Base-by-base conservation (phyloP, 1,284 basidiomycete genomes). In the Apiotrichum gamsii region DNA sequence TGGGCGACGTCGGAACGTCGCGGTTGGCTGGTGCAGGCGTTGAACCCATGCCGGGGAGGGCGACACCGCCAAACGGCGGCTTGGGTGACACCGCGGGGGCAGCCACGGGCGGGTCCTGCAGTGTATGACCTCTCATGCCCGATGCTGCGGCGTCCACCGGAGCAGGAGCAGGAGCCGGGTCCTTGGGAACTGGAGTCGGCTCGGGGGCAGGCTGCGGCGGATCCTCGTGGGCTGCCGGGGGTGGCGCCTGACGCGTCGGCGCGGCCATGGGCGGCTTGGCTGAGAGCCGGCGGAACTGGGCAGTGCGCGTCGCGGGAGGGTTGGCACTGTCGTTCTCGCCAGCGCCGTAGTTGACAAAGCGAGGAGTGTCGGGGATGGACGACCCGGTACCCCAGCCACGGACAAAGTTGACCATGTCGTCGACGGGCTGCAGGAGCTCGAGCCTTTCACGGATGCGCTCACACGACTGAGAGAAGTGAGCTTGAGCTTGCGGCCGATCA, bases 351-450 rank as follows among this genome's bases (percentile, higher is more conserved):
- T 90, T 86, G 67, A 91, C 80, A 66, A 43, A 51, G 32, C 20
- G 43, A 24, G 39, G 38, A 57, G 38, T 25, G 67, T 71, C 72
- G 6, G 88, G 88, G 43, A 94, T 90, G 53, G 79, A 76, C 59
- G 80, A 80, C 30, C 90, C 90, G 4, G 89, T 94, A 3, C 85
- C 86, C 64, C 88, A 90, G 54, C 84, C 82, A 35, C 79, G 78
- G 14, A 91, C 87, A 61, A 93, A 91, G 65, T 80, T 81, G 60
- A 89, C 82, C 78, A 88, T 83, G 60, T 93, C 90, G 50, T 80
- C 81, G 33, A 84, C 83, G 0, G 85, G 79, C 59, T 91, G 88
- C 63, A 90, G 80, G 53, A 83, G 81, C 69, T 93, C 89, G 21
- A 91, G 78, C 10, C 85, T 78, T 25, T 90, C 77, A 40, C 91